Evolutionary conservation across 768 basidiomycete genomes (phyloP).

Genomic region (Pulveroboletus ravenelii): DNA sequence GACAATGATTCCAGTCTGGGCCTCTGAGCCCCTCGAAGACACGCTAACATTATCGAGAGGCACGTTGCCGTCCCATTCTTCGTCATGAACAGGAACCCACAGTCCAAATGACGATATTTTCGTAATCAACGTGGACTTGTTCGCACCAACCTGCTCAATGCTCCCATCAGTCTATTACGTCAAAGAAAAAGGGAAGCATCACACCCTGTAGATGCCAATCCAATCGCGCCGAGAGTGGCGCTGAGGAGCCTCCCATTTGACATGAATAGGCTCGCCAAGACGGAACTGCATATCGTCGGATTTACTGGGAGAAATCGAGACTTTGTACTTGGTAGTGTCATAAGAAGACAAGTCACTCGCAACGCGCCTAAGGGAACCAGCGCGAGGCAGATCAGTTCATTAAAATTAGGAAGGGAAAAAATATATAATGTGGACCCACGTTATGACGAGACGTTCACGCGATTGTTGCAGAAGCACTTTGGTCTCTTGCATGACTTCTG

Average conservation of each 20-base stretch:
- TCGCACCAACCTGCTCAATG: slow-evolving; percentile 74
- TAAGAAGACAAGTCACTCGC: slow-evolving; percentile 76
- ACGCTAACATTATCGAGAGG: slow-evolving; percentile 47
- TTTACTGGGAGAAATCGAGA: slow-evolving; percentile 52
- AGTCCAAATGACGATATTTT: slow-evolving; percentile 79
- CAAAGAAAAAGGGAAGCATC: slow-evolving; percentile 9
- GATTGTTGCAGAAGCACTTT: slow-evolving; percentile 89
- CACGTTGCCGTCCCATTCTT: slow-evolving; percentile 90
- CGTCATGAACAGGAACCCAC: slow-evolving; percentile 89
- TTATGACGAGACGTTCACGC: slow-evolving; percentile 85
- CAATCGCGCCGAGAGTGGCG: slow-evolving; percentile 90
- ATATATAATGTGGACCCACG: slow-evolving; percentile 45
- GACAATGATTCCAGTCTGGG: slow-evolving; percentile 58
- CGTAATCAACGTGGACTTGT: slow-evolving; percentile 78
- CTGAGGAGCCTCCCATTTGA: slow-evolving; percentile 83
- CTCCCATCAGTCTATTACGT: neutral
- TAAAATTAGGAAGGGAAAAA: neutral
- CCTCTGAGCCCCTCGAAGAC: slow-evolving; percentile 34
- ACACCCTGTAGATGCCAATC: slow-evolving; percentile 88
- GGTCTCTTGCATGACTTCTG: slow-evolving; percentile 90
- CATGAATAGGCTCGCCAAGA: slow-evolving; percentile 83
- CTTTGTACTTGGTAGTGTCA: slow-evolving; percentile 75
- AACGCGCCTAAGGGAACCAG: slow-evolving; percentile 51
- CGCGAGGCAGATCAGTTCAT: neutral
- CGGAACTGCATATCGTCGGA: slow-evolving; percentile 64